Conservation (phyloP, 176 grass and related monocot genomes). For the Rhynchospora breviuscula region DNA sequence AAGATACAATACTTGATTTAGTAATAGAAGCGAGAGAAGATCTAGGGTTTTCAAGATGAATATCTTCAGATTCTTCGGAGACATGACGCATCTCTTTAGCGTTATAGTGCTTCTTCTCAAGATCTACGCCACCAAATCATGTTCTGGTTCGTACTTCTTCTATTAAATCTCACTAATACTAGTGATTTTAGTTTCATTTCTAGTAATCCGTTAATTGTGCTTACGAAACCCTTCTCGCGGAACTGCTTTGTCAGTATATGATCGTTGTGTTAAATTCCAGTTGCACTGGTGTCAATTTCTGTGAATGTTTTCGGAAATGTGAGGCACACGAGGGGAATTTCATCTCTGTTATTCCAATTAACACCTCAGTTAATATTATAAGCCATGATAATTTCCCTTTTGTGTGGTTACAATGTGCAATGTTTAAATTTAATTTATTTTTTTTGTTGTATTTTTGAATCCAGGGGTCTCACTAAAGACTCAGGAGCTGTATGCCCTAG, state of each 20-base stretch:
- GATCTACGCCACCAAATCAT: constrained; percentile 99
- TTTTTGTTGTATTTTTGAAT: not conserved
- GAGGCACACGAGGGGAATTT: not conserved
- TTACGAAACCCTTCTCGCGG: not conserved
- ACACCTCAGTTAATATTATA: not conserved
- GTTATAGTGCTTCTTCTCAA: constrained; percentile 96
- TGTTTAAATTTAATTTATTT: not conserved
- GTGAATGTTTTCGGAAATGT: not conserved
- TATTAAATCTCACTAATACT: not conserved
- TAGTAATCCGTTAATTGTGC: not conserved
- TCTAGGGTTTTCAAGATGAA: constrained; percentile 54
- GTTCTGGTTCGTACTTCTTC: constrained; percentile 47
- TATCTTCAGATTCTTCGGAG: constrained; percentile 78
- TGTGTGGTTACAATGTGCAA: not conserved
- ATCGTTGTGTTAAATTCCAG: not conserved
- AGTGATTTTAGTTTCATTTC: not conserved
- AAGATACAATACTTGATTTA: constrained; percentile 5
- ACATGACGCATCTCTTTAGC: constrained; percentile 97
- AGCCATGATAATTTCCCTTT: not conserved
- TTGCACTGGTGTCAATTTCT: not conserved
- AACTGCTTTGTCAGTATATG: not conserved
- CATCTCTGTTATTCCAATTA: not conserved
- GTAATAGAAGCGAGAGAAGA: not conserved
- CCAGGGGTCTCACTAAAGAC: constrained; percentile 93
- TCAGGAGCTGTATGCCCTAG: constrained; percentile 87